Conservation (phyloP, 768 basidiomycete genomes). For the Suillus weaverae region DNA sequence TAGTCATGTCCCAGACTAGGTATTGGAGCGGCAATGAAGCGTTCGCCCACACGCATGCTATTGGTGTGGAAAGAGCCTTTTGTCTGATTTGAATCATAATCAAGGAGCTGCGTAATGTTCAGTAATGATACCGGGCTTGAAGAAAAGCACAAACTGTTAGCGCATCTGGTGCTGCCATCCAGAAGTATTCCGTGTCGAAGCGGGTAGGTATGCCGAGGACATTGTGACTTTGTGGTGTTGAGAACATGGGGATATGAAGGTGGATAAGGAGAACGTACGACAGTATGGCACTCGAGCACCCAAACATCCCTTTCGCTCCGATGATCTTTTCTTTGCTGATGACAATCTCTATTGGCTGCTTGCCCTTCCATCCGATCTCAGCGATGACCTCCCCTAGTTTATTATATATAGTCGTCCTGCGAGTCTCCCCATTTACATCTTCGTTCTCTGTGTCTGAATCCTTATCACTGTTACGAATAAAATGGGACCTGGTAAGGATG, state of each 20-base stretch:
- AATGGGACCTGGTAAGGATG: conserved; percentile 45
- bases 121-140: conserved; percentile 7
- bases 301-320: conserved; percentile 55
- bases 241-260: conserved; percentile 3
- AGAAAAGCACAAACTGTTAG: conserved; percentile 43
- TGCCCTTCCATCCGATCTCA: conserved; percentile 53
- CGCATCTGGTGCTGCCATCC: conserved; percentile 56
- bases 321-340: conserved; percentile 54
- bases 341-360: conserved; percentile 48
- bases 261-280: conserved; percentile 38
- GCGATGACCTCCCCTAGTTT: conserved; percentile 42
- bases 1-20: conserved; percentile 57
- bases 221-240: conserved; percentile 45
- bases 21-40: conserved; percentile 50
- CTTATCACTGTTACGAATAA: conserved; percentile 25
- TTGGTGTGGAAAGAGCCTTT: conserved; percentile 55
- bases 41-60: conserved; percentile 43
- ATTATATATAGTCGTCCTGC: conserved; percentile 47
- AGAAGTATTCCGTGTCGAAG: conserved; percentile 61
- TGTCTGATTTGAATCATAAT: conserved; percentile 49
- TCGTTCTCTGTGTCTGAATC: conserved; percentile 32
- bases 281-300: conserved; percentile 52
- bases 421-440: conserved; percentile 25
- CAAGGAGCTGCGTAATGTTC: conserved; percentile 42
- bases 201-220: conserved; percentile 59